Evolutionary conservation across 2,329 filamentous ascomycete species (phyloP).

Genomic region (Xylariaceae sp.): DNA sequence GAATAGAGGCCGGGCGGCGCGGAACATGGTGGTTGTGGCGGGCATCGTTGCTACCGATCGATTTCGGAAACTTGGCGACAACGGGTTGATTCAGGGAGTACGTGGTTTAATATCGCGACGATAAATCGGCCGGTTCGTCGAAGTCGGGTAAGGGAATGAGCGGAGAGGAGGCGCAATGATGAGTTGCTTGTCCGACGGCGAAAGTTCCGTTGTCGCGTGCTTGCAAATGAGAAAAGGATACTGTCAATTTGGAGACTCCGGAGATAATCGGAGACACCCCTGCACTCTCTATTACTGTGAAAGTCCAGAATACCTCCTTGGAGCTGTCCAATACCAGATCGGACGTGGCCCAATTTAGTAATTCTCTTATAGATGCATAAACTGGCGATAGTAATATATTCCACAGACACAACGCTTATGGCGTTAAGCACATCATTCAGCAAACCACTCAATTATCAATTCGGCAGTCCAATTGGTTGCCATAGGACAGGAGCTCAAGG

Average conservation of each 20-base stretch:
- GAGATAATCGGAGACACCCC: conserved; percentile 17
- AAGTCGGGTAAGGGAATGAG: not conserved
- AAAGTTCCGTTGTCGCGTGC: conserved; percentile 1
- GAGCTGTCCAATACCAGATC: too few species aligned
- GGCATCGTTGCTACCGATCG: conserved; percentile 32
- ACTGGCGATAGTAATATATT: not conserved
- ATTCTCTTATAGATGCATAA: not conserved
- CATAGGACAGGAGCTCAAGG: too few species aligned
- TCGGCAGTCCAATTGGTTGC: conserved; percentile 3
- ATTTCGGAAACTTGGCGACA: not conserved
- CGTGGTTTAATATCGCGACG: not conserved
- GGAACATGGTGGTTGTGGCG: conserved; percentile 45
- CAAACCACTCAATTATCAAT: too few species aligned
- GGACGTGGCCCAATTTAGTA: not conserved
- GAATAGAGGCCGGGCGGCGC: conserved; percentile 50
- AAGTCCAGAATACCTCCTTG: not conserved
- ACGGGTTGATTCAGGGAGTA: too few species aligned
- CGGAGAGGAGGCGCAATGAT: conserved; percentile 12
- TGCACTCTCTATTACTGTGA: not conserved
- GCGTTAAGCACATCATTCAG: too few species aligned
- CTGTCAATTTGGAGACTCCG: conserved; percentile 16
- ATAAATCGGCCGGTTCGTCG: not conserved
- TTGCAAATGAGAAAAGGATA: conserved; percentile 1
- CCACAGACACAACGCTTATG: too few species aligned
- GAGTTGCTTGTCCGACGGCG: conserved; percentile 12